Evolutionary conservation across 1,284 basidiomycete species (phyloP), one percentile per base, ranked within the genome.

Genomic region (Moniliophthora roreri): DNA sequence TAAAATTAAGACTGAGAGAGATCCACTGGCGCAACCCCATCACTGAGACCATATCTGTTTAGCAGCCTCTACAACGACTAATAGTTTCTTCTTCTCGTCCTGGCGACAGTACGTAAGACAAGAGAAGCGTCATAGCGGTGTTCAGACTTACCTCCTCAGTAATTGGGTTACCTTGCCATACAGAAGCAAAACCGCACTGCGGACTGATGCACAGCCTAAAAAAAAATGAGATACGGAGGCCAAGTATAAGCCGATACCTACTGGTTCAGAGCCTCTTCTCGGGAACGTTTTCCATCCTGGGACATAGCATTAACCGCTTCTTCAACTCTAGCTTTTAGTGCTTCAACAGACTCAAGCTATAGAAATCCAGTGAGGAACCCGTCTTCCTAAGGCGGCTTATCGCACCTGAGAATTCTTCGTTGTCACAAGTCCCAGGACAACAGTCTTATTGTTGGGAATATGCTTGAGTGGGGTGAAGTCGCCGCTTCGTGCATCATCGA

Each of bases 101-200:
- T 78, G 26, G 23, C 28, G 4, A 50, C 16, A 32, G 21, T 11
- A 52, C 32, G 58, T 60, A 18, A 44, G 23, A 44, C 11, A 11
- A 18, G 23, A n/a, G 26, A 11, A 21, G 9, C n/a, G 5, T 3
- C 35, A 26, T 18, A 11, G 28, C 11, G 5, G 26, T 20, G 4
- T n/a, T 20, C 26, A 41, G 39, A 60, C 64, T 47, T 59, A 73
- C 81, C 58, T 81, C 74, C 62, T 81, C 76, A 8, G 78, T 79
- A 45, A 87, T 68, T 10, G 74, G 74, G 62, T 87, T 87, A 0
- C 86, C 86, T 56, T 87, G 79, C 62, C 82, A 80, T 35, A 85
- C 82, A 1, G 80, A 83, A 18, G 85, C 83, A 62, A 90, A 91
- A 2, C 88, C 89, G 58, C 89, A 91, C 66, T 91, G 89, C 1